Percentiles rank a stretch among this genome's conserved stretches.
phyloP scores from a whole-genome alignment of 1,284 basidiomycete genomes.

The Moniliophthora roreri region DNA sequence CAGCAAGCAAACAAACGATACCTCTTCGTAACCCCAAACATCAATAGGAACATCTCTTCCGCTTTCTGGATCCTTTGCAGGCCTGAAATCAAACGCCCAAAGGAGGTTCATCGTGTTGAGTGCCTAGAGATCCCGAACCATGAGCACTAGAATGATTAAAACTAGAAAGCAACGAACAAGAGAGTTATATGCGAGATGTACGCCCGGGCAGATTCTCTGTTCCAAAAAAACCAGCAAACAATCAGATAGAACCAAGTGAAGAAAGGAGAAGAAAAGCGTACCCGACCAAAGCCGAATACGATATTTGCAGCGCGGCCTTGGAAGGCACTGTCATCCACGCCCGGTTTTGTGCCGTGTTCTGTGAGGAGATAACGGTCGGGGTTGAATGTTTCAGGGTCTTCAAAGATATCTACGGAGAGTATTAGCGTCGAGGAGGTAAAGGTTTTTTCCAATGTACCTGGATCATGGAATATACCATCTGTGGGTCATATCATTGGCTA shows the following conservation, averaged over 20 bases:
- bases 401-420: slow-evolving; percentile 14
- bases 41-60: not conserved
- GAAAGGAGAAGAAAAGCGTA: not conserved
- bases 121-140: not conserved
- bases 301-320: slow-evolving; percentile 21
- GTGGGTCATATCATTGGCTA: not conserved
- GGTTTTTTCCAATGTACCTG: not conserved
- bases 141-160: not conserved
- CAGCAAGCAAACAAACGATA: too few species aligned
- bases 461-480: slow-evolving; percentile 21
- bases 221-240: too few species aligned
- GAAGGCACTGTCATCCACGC: slow-evolving; percentile 18
- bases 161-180: not conserved
- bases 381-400: slow-evolving; percentile 22
- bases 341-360: slow-evolving; percentile 19
- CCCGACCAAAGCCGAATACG: slow-evolving; percentile 20
- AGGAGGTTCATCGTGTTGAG: slow-evolving; percentile 11
- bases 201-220: slow-evolving; percentile 9
- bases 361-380: slow-evolving; percentile 23
- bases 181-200: slow-evolving; percentile 4
- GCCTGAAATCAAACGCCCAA: slow-evolving; percentile 10
- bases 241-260: not conserved
- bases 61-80: not conserved
- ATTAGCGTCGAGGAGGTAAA: not conserved
- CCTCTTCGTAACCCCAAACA: not conserved